phyloP scores from a whole-genome alignment of 148 eudicot species.

The Silene conica region DNA sequence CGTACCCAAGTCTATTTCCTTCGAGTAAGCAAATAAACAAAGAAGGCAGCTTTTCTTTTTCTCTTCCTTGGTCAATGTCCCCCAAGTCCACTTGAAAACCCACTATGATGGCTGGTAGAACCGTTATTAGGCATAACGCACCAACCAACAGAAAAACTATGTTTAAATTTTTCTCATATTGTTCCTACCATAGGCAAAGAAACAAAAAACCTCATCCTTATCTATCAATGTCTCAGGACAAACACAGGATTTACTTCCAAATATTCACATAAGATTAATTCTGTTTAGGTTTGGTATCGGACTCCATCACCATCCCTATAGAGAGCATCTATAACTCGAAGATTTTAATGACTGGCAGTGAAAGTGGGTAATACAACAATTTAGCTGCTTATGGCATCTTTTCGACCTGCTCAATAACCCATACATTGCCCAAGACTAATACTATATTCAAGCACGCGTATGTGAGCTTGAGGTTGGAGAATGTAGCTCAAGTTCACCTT shows the following conservation, averaged over 20 bases:
- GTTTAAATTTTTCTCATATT: constrained; percentile 44
- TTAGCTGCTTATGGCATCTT: too few species aligned
- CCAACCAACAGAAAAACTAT: constrained; percentile 44
- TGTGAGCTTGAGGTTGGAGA: background rate
- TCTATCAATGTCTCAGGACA: constrained; percentile 44
- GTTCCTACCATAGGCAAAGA: constrained; percentile 57
- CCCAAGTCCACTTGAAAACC: constrained; percentile 71
- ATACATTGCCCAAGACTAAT: too few species aligned
- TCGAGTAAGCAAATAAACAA: constrained; percentile 70
- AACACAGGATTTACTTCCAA: constrained; percentile 40
- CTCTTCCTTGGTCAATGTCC: constrained; percentile 96
- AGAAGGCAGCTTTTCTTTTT: constrained; percentile 80
- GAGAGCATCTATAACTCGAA: background rate
- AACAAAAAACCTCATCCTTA: constrained; percentile 47
- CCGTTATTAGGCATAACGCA: constrained; percentile 49
- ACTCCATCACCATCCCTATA: background rate
- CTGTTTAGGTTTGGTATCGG: constrained; percentile 48
- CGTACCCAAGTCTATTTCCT: constrained; percentile 61
- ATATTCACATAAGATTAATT: background rate
- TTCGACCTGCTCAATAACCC: too few species aligned
- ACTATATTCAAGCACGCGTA: background rate
- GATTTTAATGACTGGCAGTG: background rate
- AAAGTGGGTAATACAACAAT: background rate
- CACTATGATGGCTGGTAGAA: constrained; percentile 47
- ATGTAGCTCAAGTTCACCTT: background rate